A percentile compares a stretch with the other conserved stretches of the same genome.
Conservation (phyloP, 2,329 filamentous ascomycete genomes). For the Emergomyces orientalis region DNA sequence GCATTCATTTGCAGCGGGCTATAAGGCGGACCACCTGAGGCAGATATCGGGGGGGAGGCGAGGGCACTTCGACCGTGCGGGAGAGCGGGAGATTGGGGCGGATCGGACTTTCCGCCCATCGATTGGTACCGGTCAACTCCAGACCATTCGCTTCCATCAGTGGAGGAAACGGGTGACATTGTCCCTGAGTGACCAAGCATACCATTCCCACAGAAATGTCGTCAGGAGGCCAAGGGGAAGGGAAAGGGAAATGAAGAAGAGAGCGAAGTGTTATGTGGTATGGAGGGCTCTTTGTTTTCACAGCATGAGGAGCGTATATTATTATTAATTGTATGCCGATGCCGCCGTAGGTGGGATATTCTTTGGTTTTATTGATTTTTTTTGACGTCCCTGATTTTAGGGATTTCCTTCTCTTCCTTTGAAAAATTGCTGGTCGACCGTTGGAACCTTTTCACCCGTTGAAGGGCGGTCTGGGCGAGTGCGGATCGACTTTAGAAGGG, state of each 20-base stretch:
- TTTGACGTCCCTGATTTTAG: too few relatives aligned
- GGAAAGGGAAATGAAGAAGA: neutral
- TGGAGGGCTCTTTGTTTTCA: neutral
- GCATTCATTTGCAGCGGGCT: conserved; percentile 15
- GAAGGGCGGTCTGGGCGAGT: neutral
- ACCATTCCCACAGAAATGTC: neutral
- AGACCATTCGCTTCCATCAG: conserved; percentile 75
- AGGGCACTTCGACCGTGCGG: conserved; percentile 42
- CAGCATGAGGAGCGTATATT: neutral
- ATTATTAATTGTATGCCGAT: neutral
- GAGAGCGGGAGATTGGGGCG: conserved; percentile 39
- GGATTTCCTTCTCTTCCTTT: neutral
- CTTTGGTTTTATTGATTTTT: neutral
- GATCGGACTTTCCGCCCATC: conserved; percentile 35
- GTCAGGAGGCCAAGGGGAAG: neutral
- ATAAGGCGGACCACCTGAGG: conserved; percentile 47
- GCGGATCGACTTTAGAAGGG: neutral
- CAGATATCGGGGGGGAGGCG: conserved; percentile 52
- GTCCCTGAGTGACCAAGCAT: conserved; percentile 66
- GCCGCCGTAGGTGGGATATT: neutral
- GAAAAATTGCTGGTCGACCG: neutral
- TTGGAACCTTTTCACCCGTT: neutral
- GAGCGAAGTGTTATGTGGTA: neutral
- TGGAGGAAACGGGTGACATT: conserved; percentile 74
- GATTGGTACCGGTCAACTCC: conserved; percentile 57